Conservation (phyloP, 352 stramenopile species). For the Pythium oligandrum region DNA sequence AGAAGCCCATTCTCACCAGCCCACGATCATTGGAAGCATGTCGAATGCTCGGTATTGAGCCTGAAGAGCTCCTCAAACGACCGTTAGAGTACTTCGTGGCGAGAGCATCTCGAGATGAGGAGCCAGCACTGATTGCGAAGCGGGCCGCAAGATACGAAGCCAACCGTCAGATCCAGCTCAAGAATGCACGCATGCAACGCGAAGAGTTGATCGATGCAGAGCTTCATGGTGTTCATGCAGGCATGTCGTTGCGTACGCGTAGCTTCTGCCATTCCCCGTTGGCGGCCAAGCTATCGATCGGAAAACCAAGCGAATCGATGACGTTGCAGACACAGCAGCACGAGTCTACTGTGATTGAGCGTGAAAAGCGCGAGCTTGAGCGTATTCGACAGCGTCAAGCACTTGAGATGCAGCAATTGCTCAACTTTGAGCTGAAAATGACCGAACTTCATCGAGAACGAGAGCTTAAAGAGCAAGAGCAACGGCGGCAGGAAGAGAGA, state of each 20-base stretch:
- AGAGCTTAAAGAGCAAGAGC: slow-evolving; percentile 42
- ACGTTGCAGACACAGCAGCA: slow-evolving; percentile 11
- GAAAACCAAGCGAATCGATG: slow-evolving; percentile 15
- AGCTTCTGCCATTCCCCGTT: slow-evolving; percentile 52
- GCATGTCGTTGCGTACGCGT: slow-evolving; percentile 48
- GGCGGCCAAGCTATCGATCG: slow-evolving; percentile 25
- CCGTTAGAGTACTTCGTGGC: slow-evolving; percentile 56
- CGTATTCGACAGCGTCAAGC: slow-evolving; percentile 65
- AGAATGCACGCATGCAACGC: slow-evolving; percentile 42
- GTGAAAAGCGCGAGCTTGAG: slow-evolving; percentile 62
- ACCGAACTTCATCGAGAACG: slow-evolving; percentile 46
- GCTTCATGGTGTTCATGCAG: slow-evolving; percentile 30
- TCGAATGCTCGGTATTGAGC: slow-evolving; percentile 65
- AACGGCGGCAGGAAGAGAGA: slow-evolving; percentile 40
- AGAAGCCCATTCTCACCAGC: slow-evolving; percentile 47
- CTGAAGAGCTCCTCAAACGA: slow-evolving; percentile 52
- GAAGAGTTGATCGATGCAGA: slow-evolving; percentile 57
- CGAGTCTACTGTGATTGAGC: slow-evolving; percentile 58
- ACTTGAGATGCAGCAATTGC: slow-evolving; percentile 67
- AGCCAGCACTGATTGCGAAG: slow-evolving; percentile 40
- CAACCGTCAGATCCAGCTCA: slow-evolving; percentile 42
- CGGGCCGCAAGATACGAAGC: slow-evolving; percentile 56
- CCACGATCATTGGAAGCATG: slow-evolving; percentile 71
- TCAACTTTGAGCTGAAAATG: slow-evolving; percentile 64
- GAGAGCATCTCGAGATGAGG: slow-evolving; percentile 18